These are phyloP conservation scores for Camellia lanceoleosa DNA, from an alignment of 148 eudicot genomes.

Conservation along the genomic window DNA sequence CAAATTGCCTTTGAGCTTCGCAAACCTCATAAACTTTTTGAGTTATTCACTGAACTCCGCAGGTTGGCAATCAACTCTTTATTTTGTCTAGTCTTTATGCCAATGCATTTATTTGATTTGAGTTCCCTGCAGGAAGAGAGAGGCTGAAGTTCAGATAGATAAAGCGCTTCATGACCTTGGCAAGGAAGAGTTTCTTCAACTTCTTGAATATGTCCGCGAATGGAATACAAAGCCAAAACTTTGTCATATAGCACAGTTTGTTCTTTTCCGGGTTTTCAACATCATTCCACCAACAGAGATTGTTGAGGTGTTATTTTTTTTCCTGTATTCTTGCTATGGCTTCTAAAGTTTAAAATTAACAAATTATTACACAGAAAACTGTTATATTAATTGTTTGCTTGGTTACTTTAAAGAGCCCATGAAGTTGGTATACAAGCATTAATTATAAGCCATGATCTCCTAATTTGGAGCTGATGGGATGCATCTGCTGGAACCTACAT, in stretches of 20 bases:
- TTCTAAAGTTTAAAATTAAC: not conserved
- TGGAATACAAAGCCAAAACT: constrained; percentile 97
- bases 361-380: not conserved
- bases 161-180: constrained; percentile 59
- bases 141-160: constrained; percentile 48
- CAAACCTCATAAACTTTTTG: constrained; percentile 86
- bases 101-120: constrained; percentile 7
- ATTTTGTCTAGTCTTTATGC: constrained; percentile 3
- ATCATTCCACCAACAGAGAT: constrained; percentile 78
- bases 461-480: not conserved
- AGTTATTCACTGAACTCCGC: constrained; percentile 73
- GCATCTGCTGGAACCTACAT: not conserved
- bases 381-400: not conserved
- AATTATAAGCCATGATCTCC: not conserved
- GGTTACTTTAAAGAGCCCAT: not conserved
- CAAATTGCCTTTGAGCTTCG: constrained; percentile 90
- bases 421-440: not conserved
- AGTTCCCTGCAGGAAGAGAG: constrained; percentile 48
- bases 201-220: constrained; percentile 86
- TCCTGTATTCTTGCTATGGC: not conserved
- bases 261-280: constrained; percentile 72
- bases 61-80: constrained; percentile 39
- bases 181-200: constrained; percentile 64
- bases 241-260: constrained; percentile 85
- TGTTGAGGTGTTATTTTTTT: constrained; percentile 54